Conservation (phyloP, 176 grass and related monocot genomes). For the Oryza nivara region DNA sequence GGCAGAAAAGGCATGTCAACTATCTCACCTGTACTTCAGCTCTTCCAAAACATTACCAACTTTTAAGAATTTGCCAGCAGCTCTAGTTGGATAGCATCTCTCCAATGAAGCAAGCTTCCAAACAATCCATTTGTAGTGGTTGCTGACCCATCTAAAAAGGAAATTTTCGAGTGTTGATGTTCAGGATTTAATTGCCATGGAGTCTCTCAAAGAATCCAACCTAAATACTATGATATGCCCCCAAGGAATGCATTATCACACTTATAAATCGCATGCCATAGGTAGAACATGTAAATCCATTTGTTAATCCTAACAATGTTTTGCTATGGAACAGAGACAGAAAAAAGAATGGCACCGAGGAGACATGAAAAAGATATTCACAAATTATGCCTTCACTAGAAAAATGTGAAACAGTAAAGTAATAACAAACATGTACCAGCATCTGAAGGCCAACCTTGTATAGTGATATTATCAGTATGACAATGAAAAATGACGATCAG, state of each 20-base stretch:
- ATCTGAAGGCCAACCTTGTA: conserved; percentile 15
- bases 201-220: background rate
- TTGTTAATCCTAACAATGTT: background rate
- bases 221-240: conserved; percentile 4
- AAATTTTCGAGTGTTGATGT: conserved; percentile 42
- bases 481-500: conserved; percentile 24
- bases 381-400: background rate
- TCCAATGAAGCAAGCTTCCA: conserved; percentile 91
- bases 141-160: conserved; percentile 80
- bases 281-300: conserved; percentile 11
- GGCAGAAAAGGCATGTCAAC: conserved; percentile 30
- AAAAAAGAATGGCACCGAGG: background rate
- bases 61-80: conserved; percentile 76
- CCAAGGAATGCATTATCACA: conserved; percentile 1
- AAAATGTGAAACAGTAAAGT: conserved; percentile 22
- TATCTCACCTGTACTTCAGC: conserved; percentile 81
- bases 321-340: background rate
- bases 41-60: conserved; percentile 88
- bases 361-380: background rate
- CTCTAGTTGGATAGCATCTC: conserved; percentile 69
- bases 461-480: background rate
- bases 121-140: conserved; percentile 88
- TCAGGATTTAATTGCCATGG: conserved; percentile 15
- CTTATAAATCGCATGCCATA: conserved; percentile 7
- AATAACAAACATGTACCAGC: background rate